Evolutionary conservation across 345 rosid genomes (phyloP).

Genomic region (Cardiospermum halicacabum): DNA sequence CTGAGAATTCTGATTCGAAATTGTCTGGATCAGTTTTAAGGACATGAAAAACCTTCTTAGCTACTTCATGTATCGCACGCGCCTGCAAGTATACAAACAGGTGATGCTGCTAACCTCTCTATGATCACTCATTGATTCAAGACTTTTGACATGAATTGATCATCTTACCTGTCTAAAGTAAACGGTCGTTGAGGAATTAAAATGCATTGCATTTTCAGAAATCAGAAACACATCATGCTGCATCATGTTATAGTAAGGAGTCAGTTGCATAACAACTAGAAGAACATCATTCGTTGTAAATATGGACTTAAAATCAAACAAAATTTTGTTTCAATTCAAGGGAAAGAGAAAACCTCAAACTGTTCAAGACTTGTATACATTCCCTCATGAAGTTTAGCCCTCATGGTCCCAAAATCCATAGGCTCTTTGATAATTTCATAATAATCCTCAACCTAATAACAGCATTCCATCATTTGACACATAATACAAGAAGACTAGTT

Average conservation of each 20-base stretch:
- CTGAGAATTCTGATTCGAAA: conserved; percentile 38
- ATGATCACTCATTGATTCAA: not conserved
- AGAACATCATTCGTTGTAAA: not conserved
- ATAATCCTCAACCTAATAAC: conserved; percentile 50
- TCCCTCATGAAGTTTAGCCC: conserved; percentile 82
- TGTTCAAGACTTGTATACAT: conserved; percentile 54
- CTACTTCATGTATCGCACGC: conserved; percentile 51
- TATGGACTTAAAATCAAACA: not conserved
- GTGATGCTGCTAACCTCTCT: not conserved
- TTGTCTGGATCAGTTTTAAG: conserved; percentile 44
- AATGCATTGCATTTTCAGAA: conserved; percentile 55
- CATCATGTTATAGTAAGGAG: conserved; percentile 8
- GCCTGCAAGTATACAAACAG: conserved; percentile 38
- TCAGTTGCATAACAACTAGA: conserved; percentile 8
- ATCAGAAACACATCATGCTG: conserved; percentile 59
- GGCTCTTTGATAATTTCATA: conserved; percentile 59
- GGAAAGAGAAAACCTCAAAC: conserved; percentile 49
- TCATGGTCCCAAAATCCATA: conserved; percentile 82
- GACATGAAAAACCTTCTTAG: conserved; percentile 48
- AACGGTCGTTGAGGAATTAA: conserved; percentile 48
- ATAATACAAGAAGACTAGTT: conserved; percentile 1
- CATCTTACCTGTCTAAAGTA: conserved; percentile 53
- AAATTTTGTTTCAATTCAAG: conserved; percentile 9
- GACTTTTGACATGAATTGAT: conserved; percentile 5
- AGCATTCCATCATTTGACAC: conserved; percentile 9